Evolutionary conservation across 768 basidiomycete species (phyloP), one percentile per base, ranked within the genome.

Genomic region (Xerocomus brunneocitrinus): DNA sequence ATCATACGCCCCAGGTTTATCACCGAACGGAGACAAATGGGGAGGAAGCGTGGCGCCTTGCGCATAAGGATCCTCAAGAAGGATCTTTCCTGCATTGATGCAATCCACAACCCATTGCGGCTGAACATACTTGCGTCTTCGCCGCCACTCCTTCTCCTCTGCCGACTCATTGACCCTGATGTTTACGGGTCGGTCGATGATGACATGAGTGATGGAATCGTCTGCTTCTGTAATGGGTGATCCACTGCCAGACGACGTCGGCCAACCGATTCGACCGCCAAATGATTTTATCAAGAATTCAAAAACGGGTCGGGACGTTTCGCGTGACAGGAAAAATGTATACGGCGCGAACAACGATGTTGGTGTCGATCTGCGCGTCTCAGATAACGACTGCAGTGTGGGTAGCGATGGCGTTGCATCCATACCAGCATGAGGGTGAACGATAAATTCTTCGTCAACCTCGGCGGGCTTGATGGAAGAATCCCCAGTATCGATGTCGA

Each of bases 61-160:
- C 24, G 76, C 78, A 66, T 98, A 98, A 27, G 79, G 77, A 55
- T 89, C 94, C 62, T 94, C 90, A 1, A 91, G 79, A 28, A 98
- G 77, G 54, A 95, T 79, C 67, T 81, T 89, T 9, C 86, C 85
- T 8, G 83, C 80, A 67, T 99, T 99, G 67, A 97, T 84, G 68
- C 90, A 97, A 68, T 99, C 97, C 34, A 92, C 91, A 31, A 97
- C 80, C 97, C 97, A 98, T 70, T 98, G 95, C 10, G 97, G 97
- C 70, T 98, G 97, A 16, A 98, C 80, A 68, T 89, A 91, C 65
- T 90, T 92, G 63, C 93, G 80, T 67, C 82, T 81, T 41, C 77
- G 71, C 35, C 83, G 77, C 40, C 79, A 75, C 60, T 85, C 82
- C 60, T 80, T 78, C 58, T 87, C 81, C 49, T 80, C 81, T 14